Base-by-base conservation (phyloP, 768 basidiomycete genomes). In the Mycena vulgaris region DNA sequence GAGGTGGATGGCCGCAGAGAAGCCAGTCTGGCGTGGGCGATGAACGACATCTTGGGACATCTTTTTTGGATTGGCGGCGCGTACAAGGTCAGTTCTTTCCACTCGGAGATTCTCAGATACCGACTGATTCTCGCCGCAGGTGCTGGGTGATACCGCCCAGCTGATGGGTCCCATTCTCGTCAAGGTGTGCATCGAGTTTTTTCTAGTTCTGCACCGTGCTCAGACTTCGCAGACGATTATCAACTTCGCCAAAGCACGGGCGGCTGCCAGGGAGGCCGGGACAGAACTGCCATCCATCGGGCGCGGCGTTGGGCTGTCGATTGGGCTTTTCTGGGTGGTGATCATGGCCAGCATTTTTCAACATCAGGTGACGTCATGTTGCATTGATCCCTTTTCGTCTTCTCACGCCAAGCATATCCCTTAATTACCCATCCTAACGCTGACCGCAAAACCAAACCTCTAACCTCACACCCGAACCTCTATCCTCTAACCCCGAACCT, bases 1-100 rank as follows among this genome's bases (percentile, higher is more conserved):
- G 80, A 83, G 30, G 77, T 78, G 1, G 84, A 82, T 33, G 89
- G 87, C 7, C 78, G 77, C 49, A 86, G 83, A 68, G 69, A 84
- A 17, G 79, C 91, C 0, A 91, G 89, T 72, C 78, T 92, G 17
- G 84, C 85, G 5, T 88, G 88, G 84, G 88, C 90, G 16, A 74
- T 92, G 59, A 91, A 91, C 73, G 90, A 90, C 72, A 84, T 87
- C 6, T 82, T 92, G 65, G 89, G 87, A 16, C 76, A 77, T 37
- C 81, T 84, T 30, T 92, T 92, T 79, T 93, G 92, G 92, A 79
- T 81, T 45, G 91, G 87, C 3, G 92, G 91, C 21, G 74, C 81
- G 35, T 87, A 88, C 81, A 92, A 92, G 83, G 87, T 87, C 37
- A n/a, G 70, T 21, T 35, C 25, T 6, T 6, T 25, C 21, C 11